Evolutionary conservation across 2,329 filamentous ascomycete genomes (phyloP), one percentile per base, ranked within the genome.

Genomic region (Alternaria metachromatica): DNA sequence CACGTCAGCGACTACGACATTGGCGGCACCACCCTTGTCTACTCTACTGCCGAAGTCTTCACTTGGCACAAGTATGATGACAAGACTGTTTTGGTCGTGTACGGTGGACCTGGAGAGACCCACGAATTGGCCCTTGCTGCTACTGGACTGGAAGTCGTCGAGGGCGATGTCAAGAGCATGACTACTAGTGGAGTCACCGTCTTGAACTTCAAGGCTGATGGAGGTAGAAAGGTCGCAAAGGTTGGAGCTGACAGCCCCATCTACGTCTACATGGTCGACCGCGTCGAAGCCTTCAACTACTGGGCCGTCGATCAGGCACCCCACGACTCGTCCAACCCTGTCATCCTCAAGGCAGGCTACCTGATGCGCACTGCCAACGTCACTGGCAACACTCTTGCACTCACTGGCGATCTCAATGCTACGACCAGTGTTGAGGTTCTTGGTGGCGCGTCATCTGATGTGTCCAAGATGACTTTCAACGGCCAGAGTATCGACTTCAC

Each of bases 361-460:
- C 83, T 92, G 0, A 75, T 91, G 37, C 86, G 90, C 7, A 87
- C 85, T 0, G 89, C 89, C 0, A 83, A 84, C 3, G 76, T 90
- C 1, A 71, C 85, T 6, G 87, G 84, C 2, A 81, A 80, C n/a
- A 84, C 84, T 1, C 82, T 95, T 5, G 82, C 86, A 12, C 76
- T 95, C 3, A 87, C 86, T 5, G 92, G 90, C 4, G 92, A 96
- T 71, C 84, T 94, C 65, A 94, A 95, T 69, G 78, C 84, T 0
- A 93, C 91, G 0, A 89, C 89, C 0, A 72, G 86, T 0, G 78
- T 95, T 13, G 90, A 94, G 67, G 83, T 95, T 21, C 87, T 93
- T 30, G 89, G 90, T 4, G 89, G 82, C 4, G 84, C 87, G 0
- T 85, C 88, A 0, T 75, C 80, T 0, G 77, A 74, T 1, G 81